phyloP scores from a whole-genome alignment of 2,329 filamentous ascomycete genomes.

The Botryotinia convoluta region DNA sequence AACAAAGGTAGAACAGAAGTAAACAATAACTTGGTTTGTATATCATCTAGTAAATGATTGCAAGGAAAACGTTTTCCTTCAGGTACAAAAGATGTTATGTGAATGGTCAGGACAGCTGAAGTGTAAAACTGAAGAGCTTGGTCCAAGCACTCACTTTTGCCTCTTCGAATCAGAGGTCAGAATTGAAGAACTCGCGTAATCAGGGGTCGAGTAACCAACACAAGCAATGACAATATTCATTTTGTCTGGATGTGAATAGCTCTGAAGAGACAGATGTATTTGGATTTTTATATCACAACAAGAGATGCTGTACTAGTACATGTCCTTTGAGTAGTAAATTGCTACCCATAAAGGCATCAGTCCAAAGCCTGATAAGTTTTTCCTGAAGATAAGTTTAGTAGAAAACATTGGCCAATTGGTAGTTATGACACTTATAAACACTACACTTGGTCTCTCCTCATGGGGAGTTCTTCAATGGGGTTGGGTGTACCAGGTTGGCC shows the following conservation, averaged over 20 bases:
- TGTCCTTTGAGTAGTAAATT: background rate
- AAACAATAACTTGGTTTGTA: background rate
- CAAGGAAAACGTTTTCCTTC: background rate
- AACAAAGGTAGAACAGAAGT: background rate
- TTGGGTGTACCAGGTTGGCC: background rate
- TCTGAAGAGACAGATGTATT: background rate
- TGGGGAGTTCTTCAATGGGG: background rate
- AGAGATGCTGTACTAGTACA: background rate
- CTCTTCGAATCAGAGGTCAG: background rate
- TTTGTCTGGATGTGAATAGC: background rate
- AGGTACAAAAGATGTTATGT: background rate
- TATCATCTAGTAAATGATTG: constrained; percentile 1
- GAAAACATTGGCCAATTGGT: background rate
- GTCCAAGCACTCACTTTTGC: background rate
- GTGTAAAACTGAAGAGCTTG: background rate
- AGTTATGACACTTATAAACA: background rate
- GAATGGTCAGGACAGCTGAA: background rate
- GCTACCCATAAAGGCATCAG: background rate
- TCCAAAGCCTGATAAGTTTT: background rate
- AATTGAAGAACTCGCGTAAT: background rate
- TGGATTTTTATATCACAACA: too few species aligned
- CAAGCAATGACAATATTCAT: background rate
- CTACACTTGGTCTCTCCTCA: background rate
- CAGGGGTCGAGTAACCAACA: background rate
- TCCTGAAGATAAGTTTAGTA: background rate